Base-by-base conservation (phyloP, 176 grass and related monocot species). In the Ensete ventricosum region DNA sequence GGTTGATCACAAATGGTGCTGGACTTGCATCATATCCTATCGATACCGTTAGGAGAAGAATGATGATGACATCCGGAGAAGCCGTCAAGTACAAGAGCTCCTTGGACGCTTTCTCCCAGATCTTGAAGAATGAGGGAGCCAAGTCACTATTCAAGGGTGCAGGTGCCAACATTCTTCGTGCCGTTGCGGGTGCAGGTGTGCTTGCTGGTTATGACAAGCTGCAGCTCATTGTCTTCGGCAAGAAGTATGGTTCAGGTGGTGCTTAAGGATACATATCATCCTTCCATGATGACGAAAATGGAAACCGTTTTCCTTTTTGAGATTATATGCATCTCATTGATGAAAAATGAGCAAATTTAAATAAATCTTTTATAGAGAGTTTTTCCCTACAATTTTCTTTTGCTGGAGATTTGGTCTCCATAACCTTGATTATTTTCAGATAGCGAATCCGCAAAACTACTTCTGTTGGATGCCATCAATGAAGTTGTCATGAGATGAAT, bases 41-140 rank as follows among this genome's bases (percentile, higher is more conserved):
- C 27, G 93, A 97, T 63, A 97, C 93, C 0, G 90, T 97, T 82
- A 90, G 93, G 52, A 97, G 93, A 90, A 82, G 93, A 65, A 97
- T 97, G 93, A 97, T 97, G 93, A 97, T 97, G 93, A 97, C 93
- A 8, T 97, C 93, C 10, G 93, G 93, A 60, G 93, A 92, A 55
- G 88, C 88, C 0, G 93, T 97, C 53, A 92, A 97, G 83, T 97
- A 97, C 90, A 97, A 90, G 74, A 90, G 85, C 83, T 97, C 93
- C 5, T 6, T 97, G 52, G 90, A 97, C 9, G 90, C 89, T 1
- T 93, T 97, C 54, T 14, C 59, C 22, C 93, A 97, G 71, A 97
- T 97, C 22, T 77, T 97, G 66, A 86, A 87, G 75, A 97, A 88
- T 8, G 93, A 97, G 69, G 93, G 93, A 1, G 50, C 88, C 23